Conservation (phyloP, 1,284 basidiomycete genomes). For the Rhizoctonia solani region DNA sequence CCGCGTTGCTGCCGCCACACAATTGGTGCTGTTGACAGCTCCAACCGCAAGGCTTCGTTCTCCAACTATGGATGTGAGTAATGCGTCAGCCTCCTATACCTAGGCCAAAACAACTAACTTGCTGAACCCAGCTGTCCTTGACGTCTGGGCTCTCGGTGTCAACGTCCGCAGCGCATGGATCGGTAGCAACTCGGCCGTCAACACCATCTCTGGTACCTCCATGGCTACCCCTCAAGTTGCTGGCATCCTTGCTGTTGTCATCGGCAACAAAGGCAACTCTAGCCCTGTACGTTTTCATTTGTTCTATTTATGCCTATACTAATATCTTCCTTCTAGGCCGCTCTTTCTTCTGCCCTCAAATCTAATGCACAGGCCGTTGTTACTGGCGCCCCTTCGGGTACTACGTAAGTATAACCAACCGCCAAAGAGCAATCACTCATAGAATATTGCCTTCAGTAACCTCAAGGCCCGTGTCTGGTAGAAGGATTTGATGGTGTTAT, state of each 20-base stretch:
- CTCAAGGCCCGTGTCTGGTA: constrained; percentile 14
- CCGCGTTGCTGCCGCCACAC: constrained; percentile 83
- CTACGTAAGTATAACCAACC: constrained; percentile 20
- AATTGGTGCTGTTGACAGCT: constrained; percentile 81
- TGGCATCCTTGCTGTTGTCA: constrained; percentile 21
- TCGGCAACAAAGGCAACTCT: constrained; percentile 14
- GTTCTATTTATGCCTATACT: too few relatives aligned
- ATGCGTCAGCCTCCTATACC: too few relatives aligned
- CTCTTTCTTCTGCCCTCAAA: neutral
- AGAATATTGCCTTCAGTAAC: neutral
- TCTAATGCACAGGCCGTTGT: constrained; percentile 12
- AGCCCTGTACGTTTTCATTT: neutral
- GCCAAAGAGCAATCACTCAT: constrained; percentile 41
- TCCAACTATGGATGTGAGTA: constrained; percentile 66
- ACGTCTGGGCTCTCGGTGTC: constrained; percentile 41
- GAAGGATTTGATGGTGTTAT: too few relatives aligned
- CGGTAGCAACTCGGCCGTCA: constrained; percentile 21
- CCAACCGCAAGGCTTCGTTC: constrained; percentile 88
- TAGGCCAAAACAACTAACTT: too few relatives aligned
- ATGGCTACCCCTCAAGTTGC: constrained; percentile 32
- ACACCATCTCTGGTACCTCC: constrained; percentile 28
- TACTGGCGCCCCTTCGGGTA: constrained; percentile 32
- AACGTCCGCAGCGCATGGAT: constrained; percentile 42
- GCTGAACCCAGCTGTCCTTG: constrained; percentile 32
- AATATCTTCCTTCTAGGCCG: neutral